Conservation (phyloP, 805 yeast species). For the Kodamaea sagamina region DNA sequence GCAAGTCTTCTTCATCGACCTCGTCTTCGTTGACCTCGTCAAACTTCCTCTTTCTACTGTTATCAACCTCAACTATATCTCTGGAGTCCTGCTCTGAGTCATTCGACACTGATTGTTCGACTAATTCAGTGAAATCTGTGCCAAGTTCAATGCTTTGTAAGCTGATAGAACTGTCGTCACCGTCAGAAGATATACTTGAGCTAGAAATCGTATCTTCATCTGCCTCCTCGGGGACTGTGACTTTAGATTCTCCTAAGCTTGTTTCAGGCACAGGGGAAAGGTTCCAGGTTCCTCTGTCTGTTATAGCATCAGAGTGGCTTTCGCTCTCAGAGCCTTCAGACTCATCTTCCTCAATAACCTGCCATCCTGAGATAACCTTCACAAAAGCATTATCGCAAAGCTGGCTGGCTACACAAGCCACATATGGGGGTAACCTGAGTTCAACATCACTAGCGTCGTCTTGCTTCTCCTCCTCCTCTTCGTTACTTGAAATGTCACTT, state of each 20-base stretch:
- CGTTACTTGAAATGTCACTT: constrained; percentile 11
- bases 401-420: not conserved
- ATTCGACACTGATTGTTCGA: too few relatives aligned
- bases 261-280: constrained; percentile 1
- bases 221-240: not conserved
- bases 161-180: not conserved
- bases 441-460: constrained; percentile 8
- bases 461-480: constrained; percentile 13
- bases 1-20: not conserved
- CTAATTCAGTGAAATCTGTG: too few relatives aligned
- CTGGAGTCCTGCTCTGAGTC: not conserved
- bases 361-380: not conserved
- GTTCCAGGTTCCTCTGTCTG: not conserved
- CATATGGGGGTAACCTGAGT: not conserved
- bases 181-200: not conserved
- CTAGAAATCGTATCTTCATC: not conserved
- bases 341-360: constrained; percentile 5
- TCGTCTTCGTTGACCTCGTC: constrained; percentile 9
- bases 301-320: not conserved
- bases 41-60: constrained; percentile 7
- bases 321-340: constrained; percentile 1
- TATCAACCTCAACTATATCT: too few relatives aligned
- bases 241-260: not conserved
- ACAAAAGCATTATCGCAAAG: not conserved
- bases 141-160: not conserved